Base-by-base conservation (phyloP, 352 stramenopile genomes). In the Phytophthora crassamura region DNA sequence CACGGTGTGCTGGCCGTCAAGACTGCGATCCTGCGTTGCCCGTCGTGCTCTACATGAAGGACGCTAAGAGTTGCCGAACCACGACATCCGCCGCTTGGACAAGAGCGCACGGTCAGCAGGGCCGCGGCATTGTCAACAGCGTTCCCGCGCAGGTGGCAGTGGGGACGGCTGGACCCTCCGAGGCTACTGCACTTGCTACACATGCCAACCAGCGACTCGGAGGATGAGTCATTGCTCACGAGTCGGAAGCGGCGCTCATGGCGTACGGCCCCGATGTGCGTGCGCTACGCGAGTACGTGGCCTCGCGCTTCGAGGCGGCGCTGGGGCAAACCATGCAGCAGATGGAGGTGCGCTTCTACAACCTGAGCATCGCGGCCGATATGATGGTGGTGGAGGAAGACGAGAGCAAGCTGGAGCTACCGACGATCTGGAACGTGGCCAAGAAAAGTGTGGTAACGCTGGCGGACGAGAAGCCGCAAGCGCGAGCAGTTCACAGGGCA, bases 371-470 rank as follows among this genome's bases (percentile, higher is more conserved):
- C 48, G 28, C 63, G 40, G 75, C 47, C 40, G 67, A 78, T 34
- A 41, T 75, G 12, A 47, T 74, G 18, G 51, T 76, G 16, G 50
- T 62, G 33, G 35, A 63, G 11, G 47, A 69, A 15, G 51, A 67
- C 30, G 57, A 53, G 16, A 48, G 28, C 12, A 72, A 67, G 47
- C 35, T 43, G 0, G 58, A 81, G 42, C 53, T 86, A 49, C 77
- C 77, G 25, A 87, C 78, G 30, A 18, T 87, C n/a, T 66, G 50
- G 10, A 84, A 84, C 64, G 68, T 67, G 10, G 50, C 67, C 42
- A 78, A 79, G 65, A 75, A 76, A 46, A 39, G 40, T 11, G 33
- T 86, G 45, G 39, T 52, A 28, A 54, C 61, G 22, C 42, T 82
- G 34, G 53, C 56, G 14, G 61, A 64, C 59, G 72, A 70, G 52